Evolutionary conservation across 2,329 filamentous ascomycete species (phyloP).

Genomic region (Nannizziopsis arthrosporioides): DNA sequence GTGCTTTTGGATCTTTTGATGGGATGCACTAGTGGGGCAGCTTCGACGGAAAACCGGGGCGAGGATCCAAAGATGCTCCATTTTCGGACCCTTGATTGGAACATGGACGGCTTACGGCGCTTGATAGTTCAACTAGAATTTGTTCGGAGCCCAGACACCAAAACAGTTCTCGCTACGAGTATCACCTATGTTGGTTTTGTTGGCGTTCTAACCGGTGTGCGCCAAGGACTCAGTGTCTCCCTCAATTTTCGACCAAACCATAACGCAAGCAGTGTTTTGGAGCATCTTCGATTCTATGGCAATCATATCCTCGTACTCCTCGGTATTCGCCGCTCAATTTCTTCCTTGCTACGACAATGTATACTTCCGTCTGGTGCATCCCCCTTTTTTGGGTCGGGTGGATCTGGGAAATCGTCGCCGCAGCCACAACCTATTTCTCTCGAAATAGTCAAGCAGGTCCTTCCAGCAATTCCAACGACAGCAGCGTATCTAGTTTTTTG

Average conservation of each 20-base stretch:
- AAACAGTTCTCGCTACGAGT: constrained; percentile 34
- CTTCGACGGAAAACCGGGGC: constrained; percentile 17
- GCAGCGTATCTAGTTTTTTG: constrained; percentile 49
- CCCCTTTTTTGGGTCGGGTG: not conserved
- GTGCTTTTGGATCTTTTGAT: constrained; percentile 52
- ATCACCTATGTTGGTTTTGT: constrained; percentile 42
- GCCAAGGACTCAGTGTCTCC: constrained; percentile 37
- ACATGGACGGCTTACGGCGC: constrained; percentile 41
- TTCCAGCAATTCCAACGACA: constrained; percentile 36
- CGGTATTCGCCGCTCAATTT: constrained; percentile 43
- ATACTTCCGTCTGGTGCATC: constrained; percentile 25
- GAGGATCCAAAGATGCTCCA: constrained; percentile 24
- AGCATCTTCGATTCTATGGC: constrained; percentile 15
- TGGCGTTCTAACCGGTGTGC: constrained; percentile 40
- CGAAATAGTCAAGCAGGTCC: constrained; percentile 20
- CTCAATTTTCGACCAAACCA: constrained; percentile 38
- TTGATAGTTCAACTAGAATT: constrained; percentile 45
- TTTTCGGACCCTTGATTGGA: constrained; percentile 43
- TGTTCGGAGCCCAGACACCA: constrained; percentile 25
- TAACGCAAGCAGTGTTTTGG: constrained; percentile 15
- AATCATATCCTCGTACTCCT: constrained; percentile 42
- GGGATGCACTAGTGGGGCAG: constrained; percentile 52
- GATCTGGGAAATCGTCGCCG: not conserved
- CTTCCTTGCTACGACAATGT: constrained; percentile 39
- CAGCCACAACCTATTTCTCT: constrained; percentile 11